Evolutionary conservation across 2,329 filamentous ascomycete species (phyloP).

Genomic region (Sporothrix pallida): DNA sequence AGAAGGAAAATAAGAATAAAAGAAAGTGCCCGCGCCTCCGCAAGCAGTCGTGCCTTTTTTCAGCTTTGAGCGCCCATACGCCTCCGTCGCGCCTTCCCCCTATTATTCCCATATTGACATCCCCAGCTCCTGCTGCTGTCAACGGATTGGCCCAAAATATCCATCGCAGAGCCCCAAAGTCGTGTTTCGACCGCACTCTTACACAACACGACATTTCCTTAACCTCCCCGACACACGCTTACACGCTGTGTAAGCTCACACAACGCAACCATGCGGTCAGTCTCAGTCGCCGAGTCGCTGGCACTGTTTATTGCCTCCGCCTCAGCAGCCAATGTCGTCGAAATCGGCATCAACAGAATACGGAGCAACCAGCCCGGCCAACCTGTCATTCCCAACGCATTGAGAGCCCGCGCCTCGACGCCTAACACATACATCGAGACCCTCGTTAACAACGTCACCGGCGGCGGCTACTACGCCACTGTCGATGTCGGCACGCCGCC

Average conservation of each 20-base stretch:
- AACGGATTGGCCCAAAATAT: background rate
- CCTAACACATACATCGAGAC: slow-evolving; percentile 45
- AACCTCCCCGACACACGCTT: background rate
- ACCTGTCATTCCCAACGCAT: slow-evolving; percentile 37
- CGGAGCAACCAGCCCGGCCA: slow-evolving; percentile 15
- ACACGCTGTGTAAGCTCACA: background rate
- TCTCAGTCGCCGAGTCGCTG: slow-evolving; percentile 15
- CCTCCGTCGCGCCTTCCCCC: slow-evolving; percentile 31
- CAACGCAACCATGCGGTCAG: slow-evolving; percentile 16
- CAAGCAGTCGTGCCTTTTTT: slow-evolving; percentile 17
- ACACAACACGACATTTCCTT: background rate
- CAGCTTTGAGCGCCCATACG: background rate
- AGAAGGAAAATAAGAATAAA: background rate
- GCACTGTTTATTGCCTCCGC: slow-evolving; percentile 29
- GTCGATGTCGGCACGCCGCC: slow-evolving; percentile 64
- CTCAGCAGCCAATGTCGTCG: slow-evolving; percentile 35
- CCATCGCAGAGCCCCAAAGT: slow-evolving; percentile 19
- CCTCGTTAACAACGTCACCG: slow-evolving; percentile 60
- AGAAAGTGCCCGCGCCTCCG: slow-evolving; percentile 8
- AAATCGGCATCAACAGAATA: slow-evolving; percentile 38
- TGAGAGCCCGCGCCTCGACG: slow-evolving; percentile 35
- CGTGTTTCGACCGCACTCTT: background rate
- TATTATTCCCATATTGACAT: slow-evolving; percentile 24
- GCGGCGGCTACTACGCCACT: slow-evolving; percentile 62
- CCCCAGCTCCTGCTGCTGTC: background rate